Base-by-base conservation (phyloP, 495 filamentous ascomycete species). In the Lepidopterella palustris region DNA sequence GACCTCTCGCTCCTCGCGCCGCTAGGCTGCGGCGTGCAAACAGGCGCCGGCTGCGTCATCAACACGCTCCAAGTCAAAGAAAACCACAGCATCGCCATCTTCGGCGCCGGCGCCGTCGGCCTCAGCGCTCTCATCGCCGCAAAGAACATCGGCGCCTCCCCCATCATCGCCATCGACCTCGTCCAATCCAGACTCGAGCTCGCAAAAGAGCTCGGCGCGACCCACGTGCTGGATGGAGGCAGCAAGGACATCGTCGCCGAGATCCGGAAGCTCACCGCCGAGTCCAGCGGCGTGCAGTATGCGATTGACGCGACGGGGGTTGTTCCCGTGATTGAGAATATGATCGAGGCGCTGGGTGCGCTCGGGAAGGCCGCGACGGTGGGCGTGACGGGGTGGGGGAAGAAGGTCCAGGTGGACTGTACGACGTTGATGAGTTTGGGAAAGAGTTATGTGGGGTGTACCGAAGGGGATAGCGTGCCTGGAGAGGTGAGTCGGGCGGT, bases 1-100 rank as follows among this genome's bases (percentile, higher is more conserved):
- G 40, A 70, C 9, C 42, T 75, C 50, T 59, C 62, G 9, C 47
- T 74, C 0, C 70, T 73, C 24, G 68, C 76, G 6, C 74, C 76
- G 2, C 68, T 78, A 35, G 76, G 75, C 5, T 77, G 76, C 48
- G 76, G 73, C 3, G 66, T 76, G 28, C 71, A 73, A 62, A 78
- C 76, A 6, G 76, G 76, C 8, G 67, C 64, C 20, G 74, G 74
- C 20, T 61, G 63, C 11, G 59, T 71, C 18, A 26, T 65, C 52
- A 71, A 68, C 49, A 51, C 45, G 11, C 60, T 66, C 21, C 39
- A 62, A 47, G 61, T 66, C 4, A 59, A 39, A 5, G 20, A 40
- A 18, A 42, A 63, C 5, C 61, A 67, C 27, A 52, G 54, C 26
- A 53, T 71, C 24, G 32, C 59, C 3, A 58, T 71, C 18, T 51